Evolutionary conservation across 306 rosid species (phyloP).

Genomic region (Arachis stenosperma): DNA sequence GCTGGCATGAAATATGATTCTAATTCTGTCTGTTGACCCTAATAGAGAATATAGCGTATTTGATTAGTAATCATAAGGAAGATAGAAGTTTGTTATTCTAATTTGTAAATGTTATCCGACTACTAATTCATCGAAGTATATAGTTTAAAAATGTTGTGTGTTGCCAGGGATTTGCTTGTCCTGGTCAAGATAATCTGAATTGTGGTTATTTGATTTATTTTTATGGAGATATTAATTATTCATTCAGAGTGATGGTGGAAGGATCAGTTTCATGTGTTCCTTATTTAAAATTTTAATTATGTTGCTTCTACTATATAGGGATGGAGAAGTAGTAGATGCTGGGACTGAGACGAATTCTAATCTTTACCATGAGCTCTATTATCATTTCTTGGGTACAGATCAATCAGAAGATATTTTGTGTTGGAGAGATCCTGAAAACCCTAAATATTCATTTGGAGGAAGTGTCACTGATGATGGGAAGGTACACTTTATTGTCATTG

Average conservation of each 20-base stretch:
- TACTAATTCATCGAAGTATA: conserved; percentile 5
- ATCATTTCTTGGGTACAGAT: conserved; percentile 86
- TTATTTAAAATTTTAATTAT: conserved; percentile 27
- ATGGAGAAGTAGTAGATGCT: conserved; percentile 74
- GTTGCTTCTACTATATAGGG: conserved; percentile 54
- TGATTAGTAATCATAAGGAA: conserved; percentile 1
- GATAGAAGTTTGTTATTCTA: conserved; percentile 24
- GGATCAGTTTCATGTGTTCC: conserved; percentile 20
- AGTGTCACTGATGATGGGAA: conserved; percentile 83
- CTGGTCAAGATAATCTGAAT: background rate
- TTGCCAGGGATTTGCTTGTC: conserved; percentile 24
- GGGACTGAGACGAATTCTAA: conserved; percentile 89
- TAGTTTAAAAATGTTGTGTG: background rate
- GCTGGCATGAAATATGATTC: too few species aligned
- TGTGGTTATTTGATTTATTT: conserved; percentile 8
- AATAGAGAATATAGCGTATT: background rate
- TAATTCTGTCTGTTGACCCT: too few species aligned
- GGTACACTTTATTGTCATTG: conserved; percentile 50
- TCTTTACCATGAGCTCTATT: conserved; percentile 79
- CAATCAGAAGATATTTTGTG: conserved; percentile 86
- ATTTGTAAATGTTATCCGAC: conserved; percentile 27
- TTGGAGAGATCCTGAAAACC: conserved; percentile 86
- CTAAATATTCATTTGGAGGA: conserved; percentile 65
- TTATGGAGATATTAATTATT: conserved; percentile 5
- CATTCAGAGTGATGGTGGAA: conserved; percentile 1